These are phyloP conservation scores for Plasmodium yoelii DNA, from an alignment of 169 alveolate species.

Conservation along the genomic window DNA sequence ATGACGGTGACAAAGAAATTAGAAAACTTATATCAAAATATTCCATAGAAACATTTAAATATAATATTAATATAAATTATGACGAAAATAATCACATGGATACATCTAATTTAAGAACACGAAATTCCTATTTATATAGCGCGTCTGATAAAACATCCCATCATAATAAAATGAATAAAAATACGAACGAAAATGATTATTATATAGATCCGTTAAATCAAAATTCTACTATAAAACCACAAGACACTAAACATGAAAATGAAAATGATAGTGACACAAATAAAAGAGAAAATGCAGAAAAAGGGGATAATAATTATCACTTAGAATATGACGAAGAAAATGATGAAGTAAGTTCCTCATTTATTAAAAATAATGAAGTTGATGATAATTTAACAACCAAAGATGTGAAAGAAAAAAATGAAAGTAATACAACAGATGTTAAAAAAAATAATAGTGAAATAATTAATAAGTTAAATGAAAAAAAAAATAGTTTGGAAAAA, in stretches of 20 bases:
- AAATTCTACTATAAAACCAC: not conserved
- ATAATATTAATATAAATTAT: not conserved
- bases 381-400: not conserved
- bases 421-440: not conserved
- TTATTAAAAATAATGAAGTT: not conserved
- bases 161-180: not conserved
- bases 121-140: not conserved
- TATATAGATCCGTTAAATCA: not conserved
- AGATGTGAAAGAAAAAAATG: not conserved
- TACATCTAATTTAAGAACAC: not conserved
- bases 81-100: not conserved
- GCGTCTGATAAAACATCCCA: not conserved
- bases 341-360: not conserved
- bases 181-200: not conserved
- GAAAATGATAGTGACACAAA: not conserved
- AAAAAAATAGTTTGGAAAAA: constrained; percentile 12
- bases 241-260: not conserved
- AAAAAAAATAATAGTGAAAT: not conserved
- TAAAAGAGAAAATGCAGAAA: not conserved
- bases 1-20: constrained; percentile 11
- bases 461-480: constrained; percentile 4
- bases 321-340: constrained; percentile 3
- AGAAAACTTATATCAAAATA: constrained; percentile 21
- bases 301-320: not conserved
- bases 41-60: constrained; percentile 6